phyloP scores from a whole-genome alignment of 352 stramenopile species.

The Sclerospora graminicola region DNA sequence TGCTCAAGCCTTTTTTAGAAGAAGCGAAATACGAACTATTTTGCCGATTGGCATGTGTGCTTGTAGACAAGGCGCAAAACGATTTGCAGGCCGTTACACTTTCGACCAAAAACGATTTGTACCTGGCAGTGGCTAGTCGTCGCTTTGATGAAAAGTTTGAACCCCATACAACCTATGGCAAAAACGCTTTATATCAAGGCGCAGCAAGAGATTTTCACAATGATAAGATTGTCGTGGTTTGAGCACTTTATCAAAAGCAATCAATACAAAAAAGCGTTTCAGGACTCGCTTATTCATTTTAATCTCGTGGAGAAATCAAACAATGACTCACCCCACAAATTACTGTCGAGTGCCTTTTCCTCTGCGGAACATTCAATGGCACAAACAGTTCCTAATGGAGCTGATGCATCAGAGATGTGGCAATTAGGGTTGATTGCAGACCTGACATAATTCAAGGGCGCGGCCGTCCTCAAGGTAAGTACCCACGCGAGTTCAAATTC shows the following conservation, averaged over 20 bases:
- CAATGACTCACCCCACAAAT: constrained; percentile 58
- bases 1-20: no score
- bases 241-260: constrained; percentile 80
- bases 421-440: no score
- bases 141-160: no score
- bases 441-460: no score
- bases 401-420: neutral
- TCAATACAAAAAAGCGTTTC: constrained; percentile 66
- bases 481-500: no score
- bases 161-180: constrained; percentile 27
- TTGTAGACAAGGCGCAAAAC: constrained; percentile 64
- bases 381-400: neutral
- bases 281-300: no score
- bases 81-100: constrained; percentile 72
- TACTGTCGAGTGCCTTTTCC: constrained; percentile 53
- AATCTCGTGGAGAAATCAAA: no score
- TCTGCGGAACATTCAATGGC: constrained; percentile 23
- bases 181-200: constrained; percentile 45
- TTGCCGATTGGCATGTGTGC: constrained; percentile 50
- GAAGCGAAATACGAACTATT: constrained; percentile 45
- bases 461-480: no score
- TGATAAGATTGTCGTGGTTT: constrained; percentile 74
- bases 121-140: no score
- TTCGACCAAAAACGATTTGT: constrained; percentile 63
- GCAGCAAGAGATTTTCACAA: constrained; percentile 76